These are phyloP conservation scores for Phaffomyces thermotolerans DNA, from an alignment of 805 yeast species.

Conservation along the genomic window DNA sequence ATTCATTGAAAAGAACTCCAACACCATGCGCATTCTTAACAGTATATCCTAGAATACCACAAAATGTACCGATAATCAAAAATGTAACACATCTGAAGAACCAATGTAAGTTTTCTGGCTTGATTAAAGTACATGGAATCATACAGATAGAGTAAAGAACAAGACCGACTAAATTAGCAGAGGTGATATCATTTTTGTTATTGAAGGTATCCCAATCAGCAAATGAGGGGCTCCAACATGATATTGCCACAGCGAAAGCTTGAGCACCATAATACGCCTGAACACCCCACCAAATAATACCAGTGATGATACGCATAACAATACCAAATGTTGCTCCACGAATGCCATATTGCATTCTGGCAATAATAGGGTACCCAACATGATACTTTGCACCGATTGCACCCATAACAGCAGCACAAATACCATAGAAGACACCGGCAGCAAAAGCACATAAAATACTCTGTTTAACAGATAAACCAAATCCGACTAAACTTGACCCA, in stretches of 20 bases:
- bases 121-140: constrained; percentile 23
- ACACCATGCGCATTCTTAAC: constrained; percentile 24
- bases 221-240: constrained; percentile 20
- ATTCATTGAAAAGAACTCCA: constrained; percentile 18
- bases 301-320: constrained; percentile 29
- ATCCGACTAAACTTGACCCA: constrained; percentile 24
- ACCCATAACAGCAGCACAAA: constrained; percentile 22
- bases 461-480: constrained; percentile 24
- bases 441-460: constrained; percentile 21
- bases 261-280: constrained; percentile 31
- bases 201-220: constrained; percentile 23
- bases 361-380: constrained; percentile 31
- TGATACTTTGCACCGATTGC: constrained; percentile 26
- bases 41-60: constrained; percentile 27
- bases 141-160: constrained; percentile 31
- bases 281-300: constrained; percentile 34
- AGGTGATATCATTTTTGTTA: constrained; percentile 28
- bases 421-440: constrained; percentile 25
- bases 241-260: constrained; percentile 27
- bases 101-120: constrained; percentile 26
- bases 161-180: constrained; percentile 33
- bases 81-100: constrained; percentile 22
- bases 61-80: constrained; percentile 23
- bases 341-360: constrained; percentile 32
- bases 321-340: constrained; percentile 29